Evolutionary conservation across 495 filamentous ascomycete species (phyloP), one percentile per base, ranked within the genome.

Genomic region (Wilcoxina mikolae): DNA sequence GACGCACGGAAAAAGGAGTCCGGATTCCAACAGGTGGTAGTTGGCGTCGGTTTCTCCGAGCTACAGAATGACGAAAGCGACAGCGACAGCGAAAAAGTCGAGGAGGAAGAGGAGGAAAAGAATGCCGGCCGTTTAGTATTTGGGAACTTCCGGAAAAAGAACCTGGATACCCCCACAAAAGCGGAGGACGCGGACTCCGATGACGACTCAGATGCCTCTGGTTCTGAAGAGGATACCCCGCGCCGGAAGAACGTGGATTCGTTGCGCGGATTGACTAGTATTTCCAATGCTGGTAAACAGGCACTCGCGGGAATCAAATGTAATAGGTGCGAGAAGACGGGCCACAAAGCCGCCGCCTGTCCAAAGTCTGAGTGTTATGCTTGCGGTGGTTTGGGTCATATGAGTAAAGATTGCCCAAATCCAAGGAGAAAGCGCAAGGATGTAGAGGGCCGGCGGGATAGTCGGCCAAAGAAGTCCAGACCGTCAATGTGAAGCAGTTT

Each of bases 301-400:
- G 26, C 4, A 17, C 33, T 41, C 3, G 12, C 47, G 15, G 28
- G 44, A 4, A 60, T 53, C 28, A 35, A 55, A 35, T 65, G 62
- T 17, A 50, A 38, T 25, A 45, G 44, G 1, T 65, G 62, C 22
- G 49, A 48, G 4, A 41, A 26, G 33, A 48, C 28, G 1, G 62
- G 62, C 0, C 62, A 65, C 29, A 51, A 50, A 2, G 49, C 54
- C 35, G 58, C 58, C 1, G 49, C 38, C 44, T 51, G 58, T 27
- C 45, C 57, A 24, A 39, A 49, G 41, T 41, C 51, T 10, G 57
- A 53, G 29, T 76, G 74, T 55, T 70, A 60, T 50, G 64, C 58
- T 4, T 76, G 74, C 55, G 68, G 70, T 12, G 55, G 71, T 25
- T 58, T 58, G 53, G 71, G 70, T 1, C 74, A 76, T 58, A 60